Conservation (phyloP, 805 yeast species). For the Pichia insulana region DNA sequence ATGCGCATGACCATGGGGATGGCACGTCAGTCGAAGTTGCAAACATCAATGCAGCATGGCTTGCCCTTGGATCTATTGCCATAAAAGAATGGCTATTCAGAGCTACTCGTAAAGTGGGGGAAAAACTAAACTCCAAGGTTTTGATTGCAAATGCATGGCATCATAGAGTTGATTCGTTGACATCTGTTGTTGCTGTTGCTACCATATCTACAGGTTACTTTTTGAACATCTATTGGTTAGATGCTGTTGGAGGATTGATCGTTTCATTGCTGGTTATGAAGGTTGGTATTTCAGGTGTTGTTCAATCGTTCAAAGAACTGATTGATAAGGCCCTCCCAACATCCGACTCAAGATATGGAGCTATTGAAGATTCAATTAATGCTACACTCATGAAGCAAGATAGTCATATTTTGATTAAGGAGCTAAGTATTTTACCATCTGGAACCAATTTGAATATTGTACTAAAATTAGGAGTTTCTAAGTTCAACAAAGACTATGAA, state of each 20-base stretch:
- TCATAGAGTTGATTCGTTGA: constrained; percentile 88
- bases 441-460: constrained; percentile 45
- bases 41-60: constrained; percentile 90
- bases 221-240: constrained; percentile 73
- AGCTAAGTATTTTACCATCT: constrained; percentile 40
- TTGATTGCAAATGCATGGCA: constrained; percentile 98
- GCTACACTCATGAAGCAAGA: constrained; percentile 27
- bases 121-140: constrained; percentile 73
- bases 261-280: constrained; percentile 76
- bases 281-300: constrained; percentile 76
- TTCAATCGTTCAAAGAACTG: constrained; percentile 62
- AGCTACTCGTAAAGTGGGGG: constrained; percentile 76
- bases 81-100: constrained; percentile 84
- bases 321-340: constrained; percentile 61
- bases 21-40: constrained; percentile 18
- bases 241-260: constrained; percentile 83
- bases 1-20: constrained; percentile 27
- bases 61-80: constrained; percentile 81
- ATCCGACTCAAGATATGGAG: constrained; percentile 40
- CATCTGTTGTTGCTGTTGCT: constrained; percentile 81
- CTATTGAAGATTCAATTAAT: constrained; percentile 30
- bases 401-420: constrained; percentile 26
- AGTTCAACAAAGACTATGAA: constrained; percentile 24
- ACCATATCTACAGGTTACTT: constrained; percentile 83
- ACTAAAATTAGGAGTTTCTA: constrained; percentile 24